Evolutionary conservation across 2,329 filamentous ascomycete genomes (phyloP).

Genomic region (Tolypocladium amazonense): DNA sequence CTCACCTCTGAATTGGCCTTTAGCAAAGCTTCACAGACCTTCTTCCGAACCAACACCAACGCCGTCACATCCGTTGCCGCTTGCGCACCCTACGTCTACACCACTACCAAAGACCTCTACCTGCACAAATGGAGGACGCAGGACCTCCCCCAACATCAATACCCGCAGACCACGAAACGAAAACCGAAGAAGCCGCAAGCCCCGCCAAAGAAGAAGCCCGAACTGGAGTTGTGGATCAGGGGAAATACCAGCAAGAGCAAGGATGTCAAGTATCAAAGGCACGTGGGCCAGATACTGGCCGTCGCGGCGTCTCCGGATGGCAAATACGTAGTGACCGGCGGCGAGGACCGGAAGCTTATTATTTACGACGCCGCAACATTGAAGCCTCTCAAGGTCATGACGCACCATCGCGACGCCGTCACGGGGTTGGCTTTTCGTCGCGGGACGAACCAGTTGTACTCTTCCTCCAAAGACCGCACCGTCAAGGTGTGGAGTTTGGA

Average conservation of each 20-base stretch:
- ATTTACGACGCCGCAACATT: constrained; percentile 79
- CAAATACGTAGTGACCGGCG: constrained; percentile 83
- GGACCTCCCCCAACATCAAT: constrained; percentile 49
- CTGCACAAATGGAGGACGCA: constrained; percentile 87
- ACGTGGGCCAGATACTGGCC: constrained; percentile 69
- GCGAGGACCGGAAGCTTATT: constrained; percentile 72
- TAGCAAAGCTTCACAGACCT: constrained; percentile 52
- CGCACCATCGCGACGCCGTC: constrained; percentile 83
- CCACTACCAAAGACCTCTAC: constrained; percentile 72
- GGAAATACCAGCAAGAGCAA: constrained; percentile 49
- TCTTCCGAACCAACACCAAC: constrained; percentile 70
- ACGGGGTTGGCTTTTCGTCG: constrained; percentile 77
- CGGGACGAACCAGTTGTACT: constrained; percentile 86
- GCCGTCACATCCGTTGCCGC: constrained; percentile 71
- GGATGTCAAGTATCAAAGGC: constrained; percentile 61
- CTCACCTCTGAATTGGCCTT: constrained; percentile 68
- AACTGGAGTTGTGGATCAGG: constrained; percentile 51
- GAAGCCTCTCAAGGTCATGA: constrained; percentile 70
- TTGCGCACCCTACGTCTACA: constrained; percentile 74
- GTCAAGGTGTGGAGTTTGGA: constrained; percentile 94
- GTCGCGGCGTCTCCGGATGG: constrained; percentile 85
- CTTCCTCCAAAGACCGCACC: constrained; percentile 79
- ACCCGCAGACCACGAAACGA: constrained; percentile 45
- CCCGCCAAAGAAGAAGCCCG: constrained; percentile 50
- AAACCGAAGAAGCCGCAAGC: constrained; percentile 48